A percentile compares a stretch with the other conserved stretches of the same genome.
Conservation (phyloP, 805 yeast species). For the Candida krabiensis region DNA sequence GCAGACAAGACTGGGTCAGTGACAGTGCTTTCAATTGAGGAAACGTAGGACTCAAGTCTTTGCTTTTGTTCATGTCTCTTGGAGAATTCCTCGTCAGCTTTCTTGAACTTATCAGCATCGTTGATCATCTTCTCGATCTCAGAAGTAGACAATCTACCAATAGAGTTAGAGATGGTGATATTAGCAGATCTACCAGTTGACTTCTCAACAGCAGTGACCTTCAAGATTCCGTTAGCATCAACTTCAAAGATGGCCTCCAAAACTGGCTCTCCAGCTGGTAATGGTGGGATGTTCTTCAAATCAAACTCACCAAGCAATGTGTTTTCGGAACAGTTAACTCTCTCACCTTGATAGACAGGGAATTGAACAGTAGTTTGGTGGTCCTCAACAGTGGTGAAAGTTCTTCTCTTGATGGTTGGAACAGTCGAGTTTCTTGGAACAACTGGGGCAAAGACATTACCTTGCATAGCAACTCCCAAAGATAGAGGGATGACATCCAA, state of each 20-base stretch:
- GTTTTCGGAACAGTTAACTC: conserved; percentile 98
- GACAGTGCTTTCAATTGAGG: conserved; percentile 91
- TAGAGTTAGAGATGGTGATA: conserved; percentile 98
- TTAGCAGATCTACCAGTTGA: conserved; percentile 98
- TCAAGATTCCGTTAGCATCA: conserved; percentile 99
- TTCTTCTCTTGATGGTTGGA: conserved; percentile 98
- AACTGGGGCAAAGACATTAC: conserved; percentile 98
- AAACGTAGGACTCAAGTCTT: conserved; percentile 97
- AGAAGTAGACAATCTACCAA: conserved; percentile 94
- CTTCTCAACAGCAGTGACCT: conserved; percentile 98
- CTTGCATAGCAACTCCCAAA: conserved; percentile 99
- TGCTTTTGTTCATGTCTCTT: conserved; percentile 99
- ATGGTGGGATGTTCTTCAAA: conserved; percentile 96
- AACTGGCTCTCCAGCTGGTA: conserved; percentile 99
- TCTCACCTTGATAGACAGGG: conserved; percentile 99
- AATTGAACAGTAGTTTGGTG: conserved; percentile 98
- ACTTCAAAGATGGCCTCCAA: conserved; percentile 98
- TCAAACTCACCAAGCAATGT: conserved; percentile 98
- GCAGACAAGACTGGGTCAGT: conserved; percentile 98
- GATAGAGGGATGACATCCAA: conserved; percentile 98
- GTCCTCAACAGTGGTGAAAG: conserved; percentile 98
- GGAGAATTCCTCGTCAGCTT: conserved; percentile 97
- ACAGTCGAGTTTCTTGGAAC: conserved; percentile 99
- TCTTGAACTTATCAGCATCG: conserved; percentile 99
- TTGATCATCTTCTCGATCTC: conserved; percentile 98